Percentiles rank a stretch among this genome's conserved stretches.
phyloP scores from a whole-genome alignment of 805 yeast genomes.

The Kuraishia piskuri region DNA sequence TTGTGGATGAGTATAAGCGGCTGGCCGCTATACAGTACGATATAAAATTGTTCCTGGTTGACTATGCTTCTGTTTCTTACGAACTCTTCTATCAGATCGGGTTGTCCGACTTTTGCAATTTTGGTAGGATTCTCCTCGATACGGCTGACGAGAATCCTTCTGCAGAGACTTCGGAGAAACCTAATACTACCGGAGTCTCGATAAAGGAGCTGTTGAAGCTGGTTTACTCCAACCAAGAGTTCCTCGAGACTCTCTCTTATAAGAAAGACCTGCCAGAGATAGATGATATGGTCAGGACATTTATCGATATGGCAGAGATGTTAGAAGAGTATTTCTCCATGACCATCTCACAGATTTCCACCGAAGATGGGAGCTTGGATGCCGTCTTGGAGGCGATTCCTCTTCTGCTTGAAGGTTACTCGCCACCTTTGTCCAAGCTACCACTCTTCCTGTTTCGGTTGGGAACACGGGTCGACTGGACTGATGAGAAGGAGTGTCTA shows the following conservation, averaged over 20 bases:
- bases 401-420: slow-evolving; percentile 51
- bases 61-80: slow-evolving; percentile 60
- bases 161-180: slow-evolving; percentile 3
- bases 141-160: not conserved
- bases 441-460: slow-evolving; percentile 59
- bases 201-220: slow-evolving; percentile 28
- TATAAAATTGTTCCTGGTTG: slow-evolving; percentile 67
- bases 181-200: slow-evolving; percentile 16
- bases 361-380: slow-evolving; percentile 21
- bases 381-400: slow-evolving; percentile 50
- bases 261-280: slow-evolving; percentile 8
- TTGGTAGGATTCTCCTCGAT: slow-evolving; percentile 47
- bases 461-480: slow-evolving; percentile 54
- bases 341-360: slow-evolving; percentile 19
- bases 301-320: slow-evolving; percentile 64
- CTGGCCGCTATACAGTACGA: slow-evolving; percentile 82
- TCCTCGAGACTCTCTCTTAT: slow-evolving; percentile 3
- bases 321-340: slow-evolving; percentile 70
- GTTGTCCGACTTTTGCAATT: slow-evolving; percentile 71
- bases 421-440: slow-evolving; percentile 55
- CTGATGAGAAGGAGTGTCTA: slow-evolving; percentile 61
- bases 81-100: slow-evolving; percentile 80
- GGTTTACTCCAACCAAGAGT: slow-evolving; percentile 20
- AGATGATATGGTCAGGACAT: slow-evolving; percentile 13
- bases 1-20: slow-evolving; percentile 64